These are phyloP conservation scores for Plasmodium fragile DNA, from an alignment of 169 alveolate species.

Conservation along the genomic window DNA sequence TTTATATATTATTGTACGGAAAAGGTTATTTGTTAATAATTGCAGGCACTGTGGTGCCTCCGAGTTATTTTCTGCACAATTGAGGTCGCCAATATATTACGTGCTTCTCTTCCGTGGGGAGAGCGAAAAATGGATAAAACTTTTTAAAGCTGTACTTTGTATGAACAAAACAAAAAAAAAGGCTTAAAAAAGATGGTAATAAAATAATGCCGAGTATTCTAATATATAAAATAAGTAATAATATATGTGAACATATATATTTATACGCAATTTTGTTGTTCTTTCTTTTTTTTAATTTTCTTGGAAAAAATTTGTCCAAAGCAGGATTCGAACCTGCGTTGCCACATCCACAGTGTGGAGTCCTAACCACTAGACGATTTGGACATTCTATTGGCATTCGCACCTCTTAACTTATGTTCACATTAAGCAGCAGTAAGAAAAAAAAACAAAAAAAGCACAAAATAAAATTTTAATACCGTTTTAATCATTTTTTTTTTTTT, in stretches of 20 bases:
- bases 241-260: no score
- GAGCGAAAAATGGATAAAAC: no score
- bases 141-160: no score
- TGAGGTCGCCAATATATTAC: neutral
- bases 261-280: neutral
- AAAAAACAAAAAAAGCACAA: neutral
- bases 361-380: conserved; percentile 95
- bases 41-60: neutral
- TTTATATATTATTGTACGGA: neutral
- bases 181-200: neutral
- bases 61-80: neutral
- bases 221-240: neutral
- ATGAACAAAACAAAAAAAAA: no score
- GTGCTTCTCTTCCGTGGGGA: neutral
- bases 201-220: no score
- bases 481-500: no score
- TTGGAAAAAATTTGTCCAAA: conserved; percentile 87
- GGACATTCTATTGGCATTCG: conserved; percentile 78
- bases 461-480: neutral
- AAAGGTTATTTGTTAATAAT: no score
- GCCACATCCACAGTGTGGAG: conserved; percentile 96
- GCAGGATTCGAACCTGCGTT: conserved; percentile 96
- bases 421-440: neutral
- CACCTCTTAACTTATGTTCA: neutral
- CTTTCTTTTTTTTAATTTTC: neutral